Evolutionary conservation across 2,329 filamentous ascomycete species (phyloP).

Genomic region (Colletotrichum sp.): DNA sequence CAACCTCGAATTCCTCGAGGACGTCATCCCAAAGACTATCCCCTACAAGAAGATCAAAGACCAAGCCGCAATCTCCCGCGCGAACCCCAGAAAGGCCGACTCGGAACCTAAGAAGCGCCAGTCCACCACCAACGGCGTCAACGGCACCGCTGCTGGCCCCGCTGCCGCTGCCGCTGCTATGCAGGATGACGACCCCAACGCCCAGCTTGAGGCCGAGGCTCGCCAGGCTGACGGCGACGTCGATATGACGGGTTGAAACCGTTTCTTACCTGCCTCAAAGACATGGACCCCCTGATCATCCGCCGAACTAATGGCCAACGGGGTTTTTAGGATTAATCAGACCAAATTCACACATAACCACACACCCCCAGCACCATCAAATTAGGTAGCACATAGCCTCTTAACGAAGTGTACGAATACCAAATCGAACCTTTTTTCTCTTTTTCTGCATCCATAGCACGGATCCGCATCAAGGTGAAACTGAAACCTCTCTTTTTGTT

Average conservation of each 20-base stretch:
- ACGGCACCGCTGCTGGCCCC: constrained; percentile 10
- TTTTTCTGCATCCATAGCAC: background rate
- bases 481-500: background rate
- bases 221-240: constrained; percentile 61
- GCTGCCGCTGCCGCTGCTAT: background rate
- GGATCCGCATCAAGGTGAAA: background rate
- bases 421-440: background rate
- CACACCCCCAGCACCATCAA: background rate
- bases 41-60: constrained; percentile 82
- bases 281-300: background rate
- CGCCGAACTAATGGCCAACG: background rate
- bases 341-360: background rate
- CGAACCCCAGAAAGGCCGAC: constrained; percentile 49
- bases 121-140: constrained; percentile 19
- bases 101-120: constrained; percentile 36
- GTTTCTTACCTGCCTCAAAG: background rate
- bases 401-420: constrained; percentile 13
- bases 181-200: constrained; percentile 49
- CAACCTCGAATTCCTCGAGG: constrained; percentile 92
- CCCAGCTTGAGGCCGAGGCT: constrained; percentile 60
- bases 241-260: constrained; percentile 59
- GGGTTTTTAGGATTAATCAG: background rate
- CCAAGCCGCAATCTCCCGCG: constrained; percentile 54
- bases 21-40: constrained; percentile 86
- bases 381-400: background rate